These are phyloP conservation scores for Bombardia bombarda DNA, from an alignment of 495 filamentous ascomycete species.

Conservation along the genomic window DNA sequence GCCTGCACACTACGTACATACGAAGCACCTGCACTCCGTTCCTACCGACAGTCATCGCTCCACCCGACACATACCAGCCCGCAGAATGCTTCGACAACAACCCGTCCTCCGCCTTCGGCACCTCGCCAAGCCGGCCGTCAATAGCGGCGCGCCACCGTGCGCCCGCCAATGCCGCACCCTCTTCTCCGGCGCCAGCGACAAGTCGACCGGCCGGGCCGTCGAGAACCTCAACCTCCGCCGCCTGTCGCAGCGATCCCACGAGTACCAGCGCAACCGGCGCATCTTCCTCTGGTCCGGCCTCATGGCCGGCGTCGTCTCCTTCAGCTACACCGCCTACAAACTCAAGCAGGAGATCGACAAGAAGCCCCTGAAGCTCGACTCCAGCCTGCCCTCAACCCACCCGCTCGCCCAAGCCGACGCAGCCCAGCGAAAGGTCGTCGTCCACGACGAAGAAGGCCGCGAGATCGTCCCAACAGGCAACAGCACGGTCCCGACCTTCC, in stretches of 20 bases:
- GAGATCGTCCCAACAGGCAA: slow-evolving; percentile 77
- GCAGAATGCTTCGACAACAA: slow-evolving; percentile 20
- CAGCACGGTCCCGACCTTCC: slow-evolving; percentile 73
- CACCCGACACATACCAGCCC: not conserved
- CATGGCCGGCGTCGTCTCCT: slow-evolving; percentile 38
- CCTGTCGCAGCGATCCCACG: slow-evolving; percentile 27
- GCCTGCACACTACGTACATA: too few species aligned
- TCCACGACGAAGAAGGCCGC: slow-evolving; percentile 46
- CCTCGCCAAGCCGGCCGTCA: slow-evolving; percentile 8
- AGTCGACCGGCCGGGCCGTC: slow-evolving; percentile 19
- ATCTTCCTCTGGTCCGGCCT: slow-evolving; percentile 40
- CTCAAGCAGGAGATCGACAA: slow-evolving; percentile 28
- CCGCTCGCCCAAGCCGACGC: slow-evolving; percentile 33
- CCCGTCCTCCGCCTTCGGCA: slow-evolving; percentile 13
- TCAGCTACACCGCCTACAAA: slow-evolving; percentile 38
- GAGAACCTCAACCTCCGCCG: slow-evolving; percentile 40
- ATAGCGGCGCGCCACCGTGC: not conserved
- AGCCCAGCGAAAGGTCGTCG: slow-evolving; percentile 45
- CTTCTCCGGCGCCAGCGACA: slow-evolving; percentile 15
- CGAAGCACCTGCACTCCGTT: too few species aligned
- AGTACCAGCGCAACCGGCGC: slow-evolving; percentile 38
- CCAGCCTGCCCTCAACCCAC: slow-evolving; percentile 34
- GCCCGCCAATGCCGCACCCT: slow-evolving; percentile 21
- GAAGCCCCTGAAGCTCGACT: slow-evolving; percentile 35
- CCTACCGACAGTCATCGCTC: too few species aligned